A percentile compares a stretch with the other conserved stretches of the same genome.
phyloP scores from a whole-genome alignment of 1,284 basidiomycete genomes.

The Fomitopsis betulina region DNA sequence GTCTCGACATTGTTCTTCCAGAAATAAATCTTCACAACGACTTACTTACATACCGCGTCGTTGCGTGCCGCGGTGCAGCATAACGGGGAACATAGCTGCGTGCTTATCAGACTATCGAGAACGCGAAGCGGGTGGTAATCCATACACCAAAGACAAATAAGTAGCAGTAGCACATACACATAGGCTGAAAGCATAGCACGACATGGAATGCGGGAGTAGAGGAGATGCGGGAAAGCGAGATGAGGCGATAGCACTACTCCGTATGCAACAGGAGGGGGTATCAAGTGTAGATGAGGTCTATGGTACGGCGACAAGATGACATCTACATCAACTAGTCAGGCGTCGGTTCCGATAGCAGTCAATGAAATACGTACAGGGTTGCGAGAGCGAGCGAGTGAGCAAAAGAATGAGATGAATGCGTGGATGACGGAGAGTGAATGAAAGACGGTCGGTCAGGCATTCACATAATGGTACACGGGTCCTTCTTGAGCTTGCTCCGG shows the following conservation, averaged over 20 bases:
- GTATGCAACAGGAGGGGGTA: not conserved
- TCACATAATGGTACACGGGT: slow-evolving; percentile 59
- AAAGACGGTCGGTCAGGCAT: not conserved
- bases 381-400: not conserved
- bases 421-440: not conserved
- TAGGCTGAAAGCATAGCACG: not conserved
- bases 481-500: slow-evolving; percentile 23
- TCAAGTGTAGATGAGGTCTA: not conserved
- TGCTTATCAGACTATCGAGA: not conserved
- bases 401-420: not conserved
- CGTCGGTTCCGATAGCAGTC: not conserved
- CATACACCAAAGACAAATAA: not conserved
- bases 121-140: not conserved
- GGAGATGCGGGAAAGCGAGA: not conserved
- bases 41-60: too few relatives aligned
- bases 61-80: too few relatives aligned
- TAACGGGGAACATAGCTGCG: too few relatives aligned
- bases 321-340: not conserved
- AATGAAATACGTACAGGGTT: not conserved
- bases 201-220: not conserved
- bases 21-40: not conserved
- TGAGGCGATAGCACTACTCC: not conserved
- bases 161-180: not conserved
- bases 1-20: not conserved
- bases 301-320: not conserved